These are phyloP conservation scores for Blumeria hordei DNA, from an alignment of 2,329 filamentous ascomycete species.

Conservation along the genomic window DNA sequence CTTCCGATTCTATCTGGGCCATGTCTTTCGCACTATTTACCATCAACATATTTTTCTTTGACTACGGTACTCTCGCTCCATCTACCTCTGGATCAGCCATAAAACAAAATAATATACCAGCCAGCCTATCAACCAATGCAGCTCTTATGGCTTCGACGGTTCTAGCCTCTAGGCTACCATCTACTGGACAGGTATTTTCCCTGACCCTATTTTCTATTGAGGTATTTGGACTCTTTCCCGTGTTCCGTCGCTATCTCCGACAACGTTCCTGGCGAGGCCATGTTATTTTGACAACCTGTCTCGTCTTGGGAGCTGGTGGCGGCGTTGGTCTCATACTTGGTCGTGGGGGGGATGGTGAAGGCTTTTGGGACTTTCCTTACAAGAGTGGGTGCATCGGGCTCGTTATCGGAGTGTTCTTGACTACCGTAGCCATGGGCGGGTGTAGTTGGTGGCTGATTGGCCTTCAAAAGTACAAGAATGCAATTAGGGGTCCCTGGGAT, in stretches of 20 bases:
- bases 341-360: conserved; percentile 27
- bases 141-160: conserved; percentile 93
- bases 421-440: conserved; percentile 62
- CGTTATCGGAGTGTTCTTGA: conserved; percentile 48
- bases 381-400: conserved; percentile 32
- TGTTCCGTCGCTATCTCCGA: conserved; percentile 72
- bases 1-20: conserved; percentile 89
- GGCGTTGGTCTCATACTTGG: conserved; percentile 42
- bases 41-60: conserved; percentile 95
- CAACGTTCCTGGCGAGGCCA: conserved; percentile 67
- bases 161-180: conserved; percentile 67
- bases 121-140: conserved; percentile 70
- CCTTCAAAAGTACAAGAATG: conserved; percentile 95
- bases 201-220: conserved; percentile 91
- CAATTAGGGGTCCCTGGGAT: conserved; percentile 95
- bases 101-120: conserved; percentile 18
- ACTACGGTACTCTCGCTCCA: conserved; percentile 42
- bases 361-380: conserved; percentile 21
- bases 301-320: conserved; percentile 59
- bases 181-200: conserved; percentile 83
- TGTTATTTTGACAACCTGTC: conserved; percentile 44
- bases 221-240: conserved; percentile 92
- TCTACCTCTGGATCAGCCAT: conserved; percentile 31
- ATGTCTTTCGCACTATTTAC: conserved; percentile 80
- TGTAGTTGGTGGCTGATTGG: conserved; percentile 98